Evolutionary conservation across 164 flowering plant species (phyloP), one percentile per base, ranked within the genome.

Genomic region (Aristolochia contorta): DNA sequence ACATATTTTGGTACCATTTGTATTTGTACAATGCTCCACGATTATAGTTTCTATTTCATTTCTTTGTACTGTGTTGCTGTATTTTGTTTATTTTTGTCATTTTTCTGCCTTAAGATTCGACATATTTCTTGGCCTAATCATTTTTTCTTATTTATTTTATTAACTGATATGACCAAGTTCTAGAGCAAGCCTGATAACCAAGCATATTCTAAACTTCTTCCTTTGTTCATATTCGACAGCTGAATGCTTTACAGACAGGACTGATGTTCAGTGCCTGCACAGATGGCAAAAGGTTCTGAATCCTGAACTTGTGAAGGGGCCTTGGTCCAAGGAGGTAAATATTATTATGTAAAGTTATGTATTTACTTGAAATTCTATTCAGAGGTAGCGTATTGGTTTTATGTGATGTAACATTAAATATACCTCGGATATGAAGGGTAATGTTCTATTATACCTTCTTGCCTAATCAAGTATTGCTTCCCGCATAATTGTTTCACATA

Each of bases 261-360:
- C 76, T 2, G 83, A 79, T 64, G 82, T 78, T 15, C 86, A 82
- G 49, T 82, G 86, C 74, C 66, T 79, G 47, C 83, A 79, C 48
- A 58, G 82, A 59, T 79, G 83, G 86, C 83, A 81, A 71, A 81
- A 81, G 68, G 85, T 81, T 30, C 66, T 82, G 47, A 69, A 82
- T 69, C 86, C 83, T 47, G 78, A 76, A 52, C 82, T 82, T 60
- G 73, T 79, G 48, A 79, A 79, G 70, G 83, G 83, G 12, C 76
- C 81, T 56, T 81, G 85, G 85, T 69, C 79, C 41, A 78, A 78
- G 62, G 83, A 82, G 81, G 85, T 79, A 47, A 18, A 18, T 49
- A 5, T 18, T 49, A 49, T 20, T 6, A 49, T 3, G 51, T 48
- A 48, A 15, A 48, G 12, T 3, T 3, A 3, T 48, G 51, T 3